These are phyloP conservation scores for Crucibulum laeve DNA, from an alignment of 768 basidiomycete genomes.

Conservation along the genomic window DNA sequence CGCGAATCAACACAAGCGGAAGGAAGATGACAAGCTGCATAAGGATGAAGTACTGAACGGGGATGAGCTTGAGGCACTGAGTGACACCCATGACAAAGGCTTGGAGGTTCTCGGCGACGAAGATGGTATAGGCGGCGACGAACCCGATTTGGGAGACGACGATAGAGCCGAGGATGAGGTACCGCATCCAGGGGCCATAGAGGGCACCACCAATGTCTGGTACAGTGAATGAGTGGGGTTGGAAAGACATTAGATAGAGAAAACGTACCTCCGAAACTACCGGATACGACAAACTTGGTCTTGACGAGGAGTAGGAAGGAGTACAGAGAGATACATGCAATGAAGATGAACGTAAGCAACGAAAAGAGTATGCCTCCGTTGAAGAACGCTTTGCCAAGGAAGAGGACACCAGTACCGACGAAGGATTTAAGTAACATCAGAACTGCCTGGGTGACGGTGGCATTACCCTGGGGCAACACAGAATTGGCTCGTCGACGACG, in stretches of 20 bases:
- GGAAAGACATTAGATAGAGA: not conserved
- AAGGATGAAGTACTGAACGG: constrained; percentile 78
- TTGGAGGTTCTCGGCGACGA: constrained; percentile 87
- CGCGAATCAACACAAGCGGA: constrained; percentile 84
- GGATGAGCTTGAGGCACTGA: constrained; percentile 61
- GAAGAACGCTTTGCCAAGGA: constrained; percentile 95
- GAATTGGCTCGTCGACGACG: constrained; percentile 51
- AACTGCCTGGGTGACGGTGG: constrained; percentile 86
- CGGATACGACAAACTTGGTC: constrained; percentile 84
- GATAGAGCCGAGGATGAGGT: constrained; percentile 83
- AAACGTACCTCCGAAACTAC: constrained; percentile 83
- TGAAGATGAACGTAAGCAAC: constrained; percentile 63
- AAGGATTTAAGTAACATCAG: constrained; percentile 95
- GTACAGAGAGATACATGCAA: constrained; percentile 85
- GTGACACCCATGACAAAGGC: constrained; percentile 83
- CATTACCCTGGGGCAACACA: constrained; percentile 73
- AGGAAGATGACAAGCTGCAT: constrained; percentile 84
- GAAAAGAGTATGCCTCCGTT: constrained; percentile 97
- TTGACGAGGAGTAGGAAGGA: constrained; percentile 90
- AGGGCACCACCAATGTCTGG: constrained; percentile 89
- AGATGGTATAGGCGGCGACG: constrained; percentile 89
- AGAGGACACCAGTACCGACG: constrained; percentile 92
- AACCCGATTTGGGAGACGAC: constrained; percentile 88
- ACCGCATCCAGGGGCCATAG: constrained; percentile 93
- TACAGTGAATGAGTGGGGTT: constrained; percentile 1